phyloP scores from a whole-genome alignment of 2,329 filamentous ascomycete genomes.

The Colletotrichum coccodes region DNA sequence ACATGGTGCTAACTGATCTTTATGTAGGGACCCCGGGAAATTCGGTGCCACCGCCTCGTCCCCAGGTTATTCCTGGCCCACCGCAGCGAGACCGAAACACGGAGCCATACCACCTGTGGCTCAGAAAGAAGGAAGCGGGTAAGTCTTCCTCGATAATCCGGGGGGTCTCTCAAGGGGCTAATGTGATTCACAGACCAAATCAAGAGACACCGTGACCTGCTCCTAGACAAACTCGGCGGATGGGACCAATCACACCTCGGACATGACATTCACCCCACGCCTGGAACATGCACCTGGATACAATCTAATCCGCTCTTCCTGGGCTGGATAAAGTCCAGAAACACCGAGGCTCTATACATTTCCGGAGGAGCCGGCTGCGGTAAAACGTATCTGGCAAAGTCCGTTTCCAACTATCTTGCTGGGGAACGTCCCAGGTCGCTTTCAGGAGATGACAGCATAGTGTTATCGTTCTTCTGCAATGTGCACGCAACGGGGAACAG shows the following conservation, averaged over 20 bases:
- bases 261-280: slow-evolving; percentile 11
- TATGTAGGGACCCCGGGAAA: not conserved
- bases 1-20: not conserved
- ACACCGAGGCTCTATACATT: slow-evolving; percentile 29
- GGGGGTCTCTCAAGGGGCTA: not conserved
- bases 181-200: not conserved
- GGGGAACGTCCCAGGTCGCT: not conserved
- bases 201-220: not conserved
- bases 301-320: slow-evolving; percentile 25
- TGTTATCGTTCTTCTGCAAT: slow-evolving; percentile 37
- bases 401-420: slow-evolving; percentile 33
- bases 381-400: slow-evolving; percentile 37
- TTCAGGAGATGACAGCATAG: slow-evolving; percentile 15
- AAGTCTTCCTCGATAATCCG: not conserved
- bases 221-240: not conserved
- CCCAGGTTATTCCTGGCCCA: not conserved
- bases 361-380: slow-evolving; percentile 33
- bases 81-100: not conserved
- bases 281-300: slow-evolving; percentile 37
- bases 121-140: slow-evolving; percentile 8
- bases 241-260: slow-evolving; percentile 21
- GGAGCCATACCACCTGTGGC: slow-evolving; percentile 1
- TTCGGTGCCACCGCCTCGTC: not conserved
- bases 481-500: slow-evolving; percentile 8
- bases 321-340: slow-evolving; percentile 31